Conservation (phyloP, 1,139 yeast species). For the Yamadazyma triangularis region DNA sequence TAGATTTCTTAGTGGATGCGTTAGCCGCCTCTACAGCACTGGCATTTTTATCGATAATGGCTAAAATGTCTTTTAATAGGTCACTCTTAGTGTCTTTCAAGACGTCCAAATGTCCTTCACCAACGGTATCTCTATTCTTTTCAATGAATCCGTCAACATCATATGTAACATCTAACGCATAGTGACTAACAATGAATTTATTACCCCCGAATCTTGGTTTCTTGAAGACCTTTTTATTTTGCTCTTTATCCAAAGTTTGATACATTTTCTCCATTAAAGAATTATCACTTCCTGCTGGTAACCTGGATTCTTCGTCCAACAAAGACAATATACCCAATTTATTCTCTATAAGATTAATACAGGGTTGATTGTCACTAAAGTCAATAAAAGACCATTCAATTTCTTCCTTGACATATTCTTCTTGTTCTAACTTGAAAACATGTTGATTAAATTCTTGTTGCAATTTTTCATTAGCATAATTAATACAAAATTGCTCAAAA, state of each 20-base stretch:
- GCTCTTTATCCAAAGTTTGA: slow-evolving; percentile 76
- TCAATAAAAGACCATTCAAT: slow-evolving; percentile 97
- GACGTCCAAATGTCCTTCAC: slow-evolving; percentile 90
- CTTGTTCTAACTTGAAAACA: slow-evolving; percentile 95
- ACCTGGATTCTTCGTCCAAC: slow-evolving; percentile 90
- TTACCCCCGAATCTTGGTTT: slow-evolving; percentile 94
- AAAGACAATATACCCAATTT: slow-evolving; percentile 83
- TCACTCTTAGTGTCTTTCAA: slow-evolving; percentile 65
- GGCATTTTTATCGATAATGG: slow-evolving; percentile 60
- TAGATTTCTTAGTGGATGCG: slow-evolving; percentile 28
- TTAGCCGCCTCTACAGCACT: slow-evolving; percentile 49
- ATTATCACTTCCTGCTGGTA: slow-evolving; percentile 92
- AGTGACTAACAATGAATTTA: slow-evolving; percentile 86
- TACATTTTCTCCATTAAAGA: slow-evolving; percentile 91
- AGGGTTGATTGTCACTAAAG: slow-evolving; percentile 95
- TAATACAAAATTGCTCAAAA: slow-evolving; percentile 96
- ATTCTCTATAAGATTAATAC: slow-evolving; percentile 89
- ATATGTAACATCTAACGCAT: slow-evolving; percentile 91
- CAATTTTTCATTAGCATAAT: slow-evolving; percentile 94
- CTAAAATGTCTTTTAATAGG: slow-evolving; percentile 48
- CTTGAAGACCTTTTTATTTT: slow-evolving; percentile 75
- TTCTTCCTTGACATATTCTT: slow-evolving; percentile 86
- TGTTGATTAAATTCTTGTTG: slow-evolving; percentile 98
- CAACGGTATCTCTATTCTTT: slow-evolving; percentile 95
- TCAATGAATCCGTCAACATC: slow-evolving; percentile 95